Evolutionary conservation across 148 eudicot species (phyloP).

Genomic region (Camellia sinensis): DNA sequence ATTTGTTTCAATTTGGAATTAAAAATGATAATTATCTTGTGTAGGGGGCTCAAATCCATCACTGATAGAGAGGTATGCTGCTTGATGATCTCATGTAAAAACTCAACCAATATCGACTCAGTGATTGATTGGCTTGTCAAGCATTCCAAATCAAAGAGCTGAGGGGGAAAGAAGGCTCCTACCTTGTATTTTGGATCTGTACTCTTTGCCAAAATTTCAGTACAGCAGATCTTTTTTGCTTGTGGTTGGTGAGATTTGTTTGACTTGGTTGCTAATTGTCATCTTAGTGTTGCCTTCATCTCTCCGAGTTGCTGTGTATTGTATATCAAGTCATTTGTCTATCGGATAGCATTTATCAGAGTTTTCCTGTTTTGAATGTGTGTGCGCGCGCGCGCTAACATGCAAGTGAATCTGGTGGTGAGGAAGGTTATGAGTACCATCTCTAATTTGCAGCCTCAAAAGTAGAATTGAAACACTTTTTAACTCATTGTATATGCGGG

Average conservation of each 20-base stretch:
- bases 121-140: conserved; percentile 98
- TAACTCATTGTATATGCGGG: no score
- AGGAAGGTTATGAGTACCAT: no score
- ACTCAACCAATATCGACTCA: conserved; percentile 89
- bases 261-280: conserved; percentile 15
- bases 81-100: conserved; percentile 98
- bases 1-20: not conserved
- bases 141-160: conserved; percentile 93
- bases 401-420: no score
- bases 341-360: not conserved
- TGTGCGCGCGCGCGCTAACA: no score
- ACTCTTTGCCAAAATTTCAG: conserved; percentile 12
- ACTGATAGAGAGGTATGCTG: conserved; percentile 96
- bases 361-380: not conserved
- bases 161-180: conserved; percentile 18
- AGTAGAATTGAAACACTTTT: no score
- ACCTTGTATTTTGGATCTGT: conserved; percentile 24
- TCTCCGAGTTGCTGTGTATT: conserved; percentile 3
- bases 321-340: conserved; percentile 19
- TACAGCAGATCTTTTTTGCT: not conserved
- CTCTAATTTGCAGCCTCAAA: no score
- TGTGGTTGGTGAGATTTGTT: conserved; percentile 18
- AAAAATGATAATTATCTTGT: not conserved
- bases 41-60: conserved; percentile 83
- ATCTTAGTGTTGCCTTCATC: not conserved